phyloP scores from a whole-genome alignment of 345 rosid species.

The Raphanus sativus region DNA sequence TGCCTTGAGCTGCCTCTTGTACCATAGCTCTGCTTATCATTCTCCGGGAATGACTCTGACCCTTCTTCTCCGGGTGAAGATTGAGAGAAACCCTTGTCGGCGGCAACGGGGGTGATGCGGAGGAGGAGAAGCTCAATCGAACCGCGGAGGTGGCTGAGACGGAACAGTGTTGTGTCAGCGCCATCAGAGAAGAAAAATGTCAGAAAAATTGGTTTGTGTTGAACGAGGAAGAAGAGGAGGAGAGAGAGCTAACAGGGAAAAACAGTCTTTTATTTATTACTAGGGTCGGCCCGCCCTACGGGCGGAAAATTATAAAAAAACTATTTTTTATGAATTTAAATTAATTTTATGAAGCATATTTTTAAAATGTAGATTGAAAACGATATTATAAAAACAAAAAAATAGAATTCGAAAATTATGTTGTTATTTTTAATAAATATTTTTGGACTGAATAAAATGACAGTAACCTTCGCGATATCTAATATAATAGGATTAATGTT shows the following conservation, averaged over 20 bases:
- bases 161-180: slow-evolving; percentile 24
- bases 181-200: slow-evolving; percentile 22
- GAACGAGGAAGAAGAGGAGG: slow-evolving; percentile 30
- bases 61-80: slow-evolving; percentile 31
- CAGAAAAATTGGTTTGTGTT: slow-evolving; percentile 8
- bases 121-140: slow-evolving; percentile 30
- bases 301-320: too few relatives aligned
- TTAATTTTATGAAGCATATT: too few relatives aligned
- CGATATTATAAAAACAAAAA: too few relatives aligned
- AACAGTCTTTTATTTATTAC: too few relatives aligned
- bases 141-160: slow-evolving; percentile 25
- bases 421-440: too few relatives aligned
- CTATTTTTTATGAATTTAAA: too few relatives aligned
- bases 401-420: too few relatives aligned
- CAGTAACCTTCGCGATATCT: too few relatives aligned
- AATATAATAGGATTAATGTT: too few relatives aligned
- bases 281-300: too few relatives aligned
- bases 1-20: slow-evolving; percentile 66
- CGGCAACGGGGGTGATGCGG: slow-evolving; percentile 13
- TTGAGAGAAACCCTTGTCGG: slow-evolving; percentile 27
- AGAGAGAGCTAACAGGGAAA: background rate
- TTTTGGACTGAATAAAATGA: too few relatives aligned
- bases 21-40: slow-evolving; percentile 54
- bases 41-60: slow-evolving; percentile 18
- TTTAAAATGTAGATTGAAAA: too few relatives aligned